Evolutionary conservation across 331 rosid genomes (phyloP).

Genomic region (Rosa hybrid): DNA sequence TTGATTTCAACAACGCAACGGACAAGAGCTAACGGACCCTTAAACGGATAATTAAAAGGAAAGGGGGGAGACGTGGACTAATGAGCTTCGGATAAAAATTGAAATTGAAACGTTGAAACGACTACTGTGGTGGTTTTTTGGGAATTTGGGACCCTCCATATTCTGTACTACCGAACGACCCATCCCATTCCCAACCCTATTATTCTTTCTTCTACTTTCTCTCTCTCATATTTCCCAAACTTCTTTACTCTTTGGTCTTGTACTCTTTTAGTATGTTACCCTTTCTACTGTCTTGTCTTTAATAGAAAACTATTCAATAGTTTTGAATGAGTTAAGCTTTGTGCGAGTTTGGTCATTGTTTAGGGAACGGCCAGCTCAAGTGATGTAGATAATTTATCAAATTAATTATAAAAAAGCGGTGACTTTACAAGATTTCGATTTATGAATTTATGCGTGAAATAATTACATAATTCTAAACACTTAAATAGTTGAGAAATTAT

Average conservation of each 20-base stretch:
- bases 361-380: not conserved
- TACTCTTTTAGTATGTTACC: not conserved
- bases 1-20: slow-evolving; percentile 20
- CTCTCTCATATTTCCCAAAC: not conserved
- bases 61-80: slow-evolving; percentile 35
- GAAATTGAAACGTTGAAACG: slow-evolving; percentile 23
- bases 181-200: slow-evolving; percentile 27
- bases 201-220: not conserved
- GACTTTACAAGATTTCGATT: not conserved
- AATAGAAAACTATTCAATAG: not conserved
- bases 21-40: slow-evolving; percentile 35
- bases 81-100: slow-evolving; percentile 10
- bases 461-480: not conserved
- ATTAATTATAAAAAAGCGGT: too few relatives aligned
- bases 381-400: not conserved
- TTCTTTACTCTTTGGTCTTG: not conserved
- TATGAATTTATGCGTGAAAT: not conserved
- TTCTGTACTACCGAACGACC: slow-evolving; percentile 19
- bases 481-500: not conserved
- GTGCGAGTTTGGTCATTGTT: slow-evolving; percentile 5
- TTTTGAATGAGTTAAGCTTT: not conserved
- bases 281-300: not conserved
- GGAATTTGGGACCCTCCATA: slow-evolving; percentile 18
- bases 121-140: not conserved
- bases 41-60: slow-evolving; percentile 34